Conservation (phyloP, 2,329 filamentous ascomycete species). For the Myrmaecium sp. region DNA sequence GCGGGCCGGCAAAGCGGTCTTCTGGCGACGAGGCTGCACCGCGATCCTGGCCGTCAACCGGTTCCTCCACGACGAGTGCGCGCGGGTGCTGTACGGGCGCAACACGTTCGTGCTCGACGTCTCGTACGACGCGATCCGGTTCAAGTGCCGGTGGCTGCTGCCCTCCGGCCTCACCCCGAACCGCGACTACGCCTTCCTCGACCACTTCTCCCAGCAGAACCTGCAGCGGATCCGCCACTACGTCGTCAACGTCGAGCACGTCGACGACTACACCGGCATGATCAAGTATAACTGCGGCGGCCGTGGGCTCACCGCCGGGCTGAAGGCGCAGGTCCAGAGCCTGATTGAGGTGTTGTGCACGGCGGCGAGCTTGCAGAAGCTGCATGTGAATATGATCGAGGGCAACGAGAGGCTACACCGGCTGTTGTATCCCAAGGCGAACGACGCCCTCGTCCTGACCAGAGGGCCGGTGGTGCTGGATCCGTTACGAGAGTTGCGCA, state of each 20-base stretch:
- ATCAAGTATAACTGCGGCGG: slow-evolving; percentile 34
- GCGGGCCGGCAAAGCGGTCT: slow-evolving; percentile 15
- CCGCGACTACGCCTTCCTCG: slow-evolving; percentile 22
- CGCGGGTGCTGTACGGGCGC: slow-evolving; percentile 27
- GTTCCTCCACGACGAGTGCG: slow-evolving; percentile 28
- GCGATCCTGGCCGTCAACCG: slow-evolving; percentile 21
- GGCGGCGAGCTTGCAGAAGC: slow-evolving; percentile 9
- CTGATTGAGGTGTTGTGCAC: slow-evolving; percentile 21
- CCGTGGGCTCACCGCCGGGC: slow-evolving; percentile 24
- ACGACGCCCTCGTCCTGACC: too few relatives aligned
- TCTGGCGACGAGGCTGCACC: slow-evolving; percentile 28
- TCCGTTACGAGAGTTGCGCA: too few relatives aligned
- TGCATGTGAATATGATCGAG: slow-evolving; percentile 17
- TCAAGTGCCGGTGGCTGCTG: slow-evolving; percentile 27
- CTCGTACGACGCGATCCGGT: slow-evolving; percentile 25
- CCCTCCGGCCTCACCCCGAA: slow-evolving; percentile 23
- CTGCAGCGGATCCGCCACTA: slow-evolving; percentile 24
- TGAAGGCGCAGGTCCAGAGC: slow-evolving; percentile 22
- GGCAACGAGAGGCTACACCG: slow-evolving; percentile 16
- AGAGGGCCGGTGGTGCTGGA: slow-evolving; percentile 26
- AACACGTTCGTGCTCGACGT: slow-evolving; percentile 30
- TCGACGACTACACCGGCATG: slow-evolving; percentile 33
- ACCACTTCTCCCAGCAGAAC: slow-evolving; percentile 24
- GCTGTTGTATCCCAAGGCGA: too few relatives aligned
- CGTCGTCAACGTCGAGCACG: slow-evolving; percentile 28